These are phyloP conservation scores for Letharia columbiana DNA, from an alignment of 495 filamentous ascomycete genomes.

Conservation along the genomic window DNA sequence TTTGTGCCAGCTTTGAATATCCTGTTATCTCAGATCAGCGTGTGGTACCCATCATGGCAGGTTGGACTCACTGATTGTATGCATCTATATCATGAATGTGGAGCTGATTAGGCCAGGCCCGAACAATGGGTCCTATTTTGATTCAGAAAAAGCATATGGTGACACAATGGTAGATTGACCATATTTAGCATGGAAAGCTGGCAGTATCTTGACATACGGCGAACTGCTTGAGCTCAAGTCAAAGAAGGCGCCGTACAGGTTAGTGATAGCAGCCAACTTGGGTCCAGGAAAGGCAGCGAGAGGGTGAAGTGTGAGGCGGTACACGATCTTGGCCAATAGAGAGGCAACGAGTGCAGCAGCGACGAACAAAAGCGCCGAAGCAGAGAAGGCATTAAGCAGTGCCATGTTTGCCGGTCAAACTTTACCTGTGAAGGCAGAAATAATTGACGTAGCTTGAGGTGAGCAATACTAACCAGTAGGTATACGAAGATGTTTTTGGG, in stretches of 20 bases:
- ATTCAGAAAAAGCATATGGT: neutral
- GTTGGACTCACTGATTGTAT: neutral
- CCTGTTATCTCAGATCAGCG: neutral
- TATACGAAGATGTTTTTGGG: too few relatives aligned
- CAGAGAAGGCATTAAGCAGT: neutral
- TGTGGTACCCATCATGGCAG: neutral
- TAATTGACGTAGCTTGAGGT: too few relatives aligned
- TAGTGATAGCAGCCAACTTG: conserved; percentile 24
- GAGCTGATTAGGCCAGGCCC: neutral
- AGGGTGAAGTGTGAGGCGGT: conserved; percentile 28
- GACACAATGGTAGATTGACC: neutral
- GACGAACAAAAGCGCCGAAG: neutral
- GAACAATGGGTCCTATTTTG: neutral
- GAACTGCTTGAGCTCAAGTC: neutral
- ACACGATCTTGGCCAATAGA: conserved; percentile 15
- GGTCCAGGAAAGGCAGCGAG: conserved; percentile 31
- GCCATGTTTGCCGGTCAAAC: neutral
- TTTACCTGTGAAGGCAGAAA: neutral
- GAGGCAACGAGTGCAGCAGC: neutral
- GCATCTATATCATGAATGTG: neutral
- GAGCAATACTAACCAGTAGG: too few relatives aligned
- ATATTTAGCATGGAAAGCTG: neutral
- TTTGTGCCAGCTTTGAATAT: neutral
- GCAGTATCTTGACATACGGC: neutral
- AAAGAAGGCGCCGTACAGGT: conserved; percentile 22